Evolutionary conservation across 2,329 filamentous ascomycete genomes (phyloP).

Genomic region (Colletotrichum sp.): DNA sequence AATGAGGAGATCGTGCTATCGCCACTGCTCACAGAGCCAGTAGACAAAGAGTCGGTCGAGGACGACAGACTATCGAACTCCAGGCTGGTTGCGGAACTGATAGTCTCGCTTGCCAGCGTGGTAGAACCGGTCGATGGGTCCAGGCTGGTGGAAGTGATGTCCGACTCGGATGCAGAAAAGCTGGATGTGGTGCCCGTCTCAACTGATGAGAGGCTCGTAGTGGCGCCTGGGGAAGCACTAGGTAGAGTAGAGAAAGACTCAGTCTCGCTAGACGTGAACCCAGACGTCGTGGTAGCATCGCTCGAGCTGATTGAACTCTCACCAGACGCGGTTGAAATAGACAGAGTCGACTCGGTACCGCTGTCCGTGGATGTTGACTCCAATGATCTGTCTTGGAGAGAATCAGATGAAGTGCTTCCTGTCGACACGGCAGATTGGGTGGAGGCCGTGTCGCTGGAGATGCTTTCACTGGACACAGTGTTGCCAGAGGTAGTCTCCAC

Average conservation of each 20-base stretch:
- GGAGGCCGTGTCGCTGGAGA: not conserved
- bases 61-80: not conserved
- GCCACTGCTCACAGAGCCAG: not conserved
- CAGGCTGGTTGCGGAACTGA: not conserved
- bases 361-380: not conserved
- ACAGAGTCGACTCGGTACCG: not conserved
- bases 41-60: not conserved
- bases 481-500: not conserved
- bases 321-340: not conserved
- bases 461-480: not conserved
- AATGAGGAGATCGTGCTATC: not conserved
- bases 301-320: not conserved
- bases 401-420: not conserved
- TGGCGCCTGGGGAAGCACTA: not conserved
- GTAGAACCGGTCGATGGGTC: not conserved
- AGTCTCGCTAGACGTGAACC: not conserved
- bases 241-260: not conserved
- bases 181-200: not conserved
- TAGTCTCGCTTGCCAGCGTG: not conserved
- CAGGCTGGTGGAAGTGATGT: not conserved
- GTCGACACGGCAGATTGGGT: not conserved
- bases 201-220: not conserved
- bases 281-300: not conserved
- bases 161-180: not conserved
- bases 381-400: not conserved